A percentile compares a stretch with the other conserved stretches of the same genome.
phyloP scores from a whole-genome alignment of 2,329 filamentous ascomycete species.

The Penicillium sp. region DNA sequence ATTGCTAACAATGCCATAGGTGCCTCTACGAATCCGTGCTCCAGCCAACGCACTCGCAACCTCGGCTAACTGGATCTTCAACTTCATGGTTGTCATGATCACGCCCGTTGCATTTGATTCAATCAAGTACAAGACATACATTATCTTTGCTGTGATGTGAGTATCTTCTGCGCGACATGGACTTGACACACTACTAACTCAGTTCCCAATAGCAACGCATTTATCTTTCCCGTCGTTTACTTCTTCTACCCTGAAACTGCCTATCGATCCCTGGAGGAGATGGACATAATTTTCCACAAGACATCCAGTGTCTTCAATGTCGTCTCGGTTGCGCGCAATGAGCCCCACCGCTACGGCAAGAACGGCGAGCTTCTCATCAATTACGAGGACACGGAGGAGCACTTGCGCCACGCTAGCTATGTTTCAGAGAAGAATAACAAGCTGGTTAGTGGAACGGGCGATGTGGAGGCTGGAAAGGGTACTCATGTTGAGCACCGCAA shows the following conservation, averaged over 20 bases:
- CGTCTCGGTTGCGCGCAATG: slow-evolving; percentile 49
- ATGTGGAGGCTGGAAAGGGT: slow-evolving; percentile 22
- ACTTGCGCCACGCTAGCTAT: slow-evolving; percentile 28
- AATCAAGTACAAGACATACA: slow-evolving; percentile 54
- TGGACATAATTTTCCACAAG: slow-evolving; percentile 63
- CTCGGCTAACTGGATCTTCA: slow-evolving; percentile 43
- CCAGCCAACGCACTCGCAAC: slow-evolving; percentile 24
- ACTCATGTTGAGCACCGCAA: slow-evolving; percentile 19
- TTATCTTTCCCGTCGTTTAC: slow-evolving; percentile 55
- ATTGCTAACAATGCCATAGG: slow-evolving; percentile 13
- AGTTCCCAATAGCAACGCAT: slow-evolving; percentile 41
- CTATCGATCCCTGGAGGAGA: slow-evolving; percentile 61
- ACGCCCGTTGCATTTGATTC: slow-evolving; percentile 58
- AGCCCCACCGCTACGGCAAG: slow-evolving; percentile 56
- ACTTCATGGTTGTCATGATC: slow-evolving; percentile 64
- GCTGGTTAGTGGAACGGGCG: not conserved
- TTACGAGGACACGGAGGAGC: slow-evolving; percentile 45
- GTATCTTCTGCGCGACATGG: not conserved
- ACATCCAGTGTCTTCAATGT: slow-evolving; percentile 47
- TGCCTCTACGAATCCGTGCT: slow-evolving; percentile 35
- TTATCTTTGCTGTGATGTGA: slow-evolving; percentile 52
- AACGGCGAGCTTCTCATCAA: slow-evolving; percentile 54
- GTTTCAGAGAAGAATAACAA: slow-evolving; percentile 17
- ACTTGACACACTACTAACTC: slow-evolving; percentile 1
- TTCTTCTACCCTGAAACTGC: slow-evolving; percentile 60